Evolutionary conservation across 208 protist genomes (phyloP).

Genomic region (Leishmania turanica): DNA sequence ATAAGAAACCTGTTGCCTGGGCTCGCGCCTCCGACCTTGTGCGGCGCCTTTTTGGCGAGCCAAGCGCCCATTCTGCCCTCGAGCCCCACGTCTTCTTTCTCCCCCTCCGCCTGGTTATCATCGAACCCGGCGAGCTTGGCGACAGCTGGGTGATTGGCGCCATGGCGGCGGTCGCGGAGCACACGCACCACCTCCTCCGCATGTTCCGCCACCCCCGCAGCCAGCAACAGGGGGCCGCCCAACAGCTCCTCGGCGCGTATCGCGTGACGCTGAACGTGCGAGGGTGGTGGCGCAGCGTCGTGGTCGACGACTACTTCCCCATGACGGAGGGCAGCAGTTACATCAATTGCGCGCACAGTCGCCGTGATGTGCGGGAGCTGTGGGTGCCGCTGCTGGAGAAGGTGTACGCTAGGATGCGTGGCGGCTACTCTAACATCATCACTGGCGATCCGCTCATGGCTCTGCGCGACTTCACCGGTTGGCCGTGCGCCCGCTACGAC

Average conservation of each 20-base stretch:
- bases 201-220: conserved; percentile 33
- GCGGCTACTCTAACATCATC: conserved; percentile 62
- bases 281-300: conserved; percentile 71
- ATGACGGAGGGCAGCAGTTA: conserved; percentile 26
- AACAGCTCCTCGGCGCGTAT: conserved; percentile 58
- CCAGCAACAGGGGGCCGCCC: conserved; percentile 16
- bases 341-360: conserved; percentile 45
- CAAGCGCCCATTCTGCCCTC: conserved; percentile 1
- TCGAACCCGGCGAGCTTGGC: conserved; percentile 53
- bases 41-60: background rate
- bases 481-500: conserved; percentile 45
- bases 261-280: conserved; percentile 64
- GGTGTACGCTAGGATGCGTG: conserved; percentile 74
- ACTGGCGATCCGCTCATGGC: conserved; percentile 64
- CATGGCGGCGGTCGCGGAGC: conserved; percentile 58
- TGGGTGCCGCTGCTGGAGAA: conserved; percentile 86
- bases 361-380: conserved; percentile 57
- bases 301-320: conserved; percentile 83
- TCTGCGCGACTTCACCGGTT: conserved; percentile 61
- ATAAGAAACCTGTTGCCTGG: background rate
- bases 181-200: conserved; percentile 31
- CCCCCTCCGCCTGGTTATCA: conserved; percentile 25
- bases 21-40: conserved; percentile 7
- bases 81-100: conserved; percentile 12
- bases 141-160: conserved; percentile 70